Evolutionary conservation across 2,329 filamentous ascomycete species (phyloP).

Genomic region (Neoscytalidium dimidiatum): DNA sequence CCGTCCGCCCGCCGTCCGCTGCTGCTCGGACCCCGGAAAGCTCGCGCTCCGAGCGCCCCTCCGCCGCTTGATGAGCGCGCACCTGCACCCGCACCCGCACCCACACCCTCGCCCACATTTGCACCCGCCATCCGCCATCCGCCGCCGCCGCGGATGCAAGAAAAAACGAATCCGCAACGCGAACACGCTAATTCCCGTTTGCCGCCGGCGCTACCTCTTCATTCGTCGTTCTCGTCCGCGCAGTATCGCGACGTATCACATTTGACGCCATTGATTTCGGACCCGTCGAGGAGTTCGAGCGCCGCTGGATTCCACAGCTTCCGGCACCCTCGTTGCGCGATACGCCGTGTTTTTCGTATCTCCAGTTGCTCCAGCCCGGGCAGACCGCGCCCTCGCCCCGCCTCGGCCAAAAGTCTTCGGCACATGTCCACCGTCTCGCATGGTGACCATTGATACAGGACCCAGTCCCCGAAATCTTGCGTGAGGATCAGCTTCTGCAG

Average conservation of each 20-base stretch:
- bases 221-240: not conserved
- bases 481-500: not conserved
- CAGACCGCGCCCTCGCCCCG: not conserved
- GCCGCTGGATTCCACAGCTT: not conserved
- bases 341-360: not conserved
- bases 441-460: not conserved
- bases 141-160: not conserved
- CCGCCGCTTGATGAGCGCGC: not conserved
- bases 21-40: not conserved
- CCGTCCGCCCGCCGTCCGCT: not conserved
- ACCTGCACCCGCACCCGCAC: too few relatives aligned
- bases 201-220: not conserved
- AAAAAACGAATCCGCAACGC: not conserved
- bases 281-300: not conserved
- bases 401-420: not conserved
- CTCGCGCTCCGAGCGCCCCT: not conserved
- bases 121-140: not conserved
- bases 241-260: not conserved
- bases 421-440: not conserved
- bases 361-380: not conserved
- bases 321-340: not conserved
- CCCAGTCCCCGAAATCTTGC: not conserved
- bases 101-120: slow-evolving; percentile 24
- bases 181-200: not conserved
- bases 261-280: not conserved